These are phyloP conservation scores for Lepidium campestre DNA, from an alignment of 441 rosid species.

Conservation along the genomic window DNA sequence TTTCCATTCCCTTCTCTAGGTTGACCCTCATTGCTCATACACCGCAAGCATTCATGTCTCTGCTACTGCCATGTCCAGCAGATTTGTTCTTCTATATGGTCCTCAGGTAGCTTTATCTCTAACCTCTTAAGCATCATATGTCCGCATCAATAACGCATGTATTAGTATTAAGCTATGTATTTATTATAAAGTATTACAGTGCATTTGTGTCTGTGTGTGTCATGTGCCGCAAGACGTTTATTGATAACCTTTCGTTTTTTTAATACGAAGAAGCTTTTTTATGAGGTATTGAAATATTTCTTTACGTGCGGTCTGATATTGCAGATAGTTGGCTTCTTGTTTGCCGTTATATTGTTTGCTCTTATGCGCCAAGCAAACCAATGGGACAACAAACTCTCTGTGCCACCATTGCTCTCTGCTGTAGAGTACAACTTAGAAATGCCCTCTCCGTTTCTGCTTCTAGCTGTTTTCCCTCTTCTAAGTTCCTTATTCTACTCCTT, in stretches of 20 bases:
- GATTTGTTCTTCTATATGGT: constrained; percentile 71
- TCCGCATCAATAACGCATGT: not conserved
- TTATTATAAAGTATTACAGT: not conserved
- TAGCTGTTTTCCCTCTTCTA: constrained; percentile 54
- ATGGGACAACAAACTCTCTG: constrained; percentile 62
- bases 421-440: constrained; percentile 76
- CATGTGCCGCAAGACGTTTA: not conserved
- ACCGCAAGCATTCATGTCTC: constrained; percentile 59
- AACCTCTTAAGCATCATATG: constrained; percentile 1
- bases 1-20: constrained; percentile 42
- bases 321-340: constrained; percentile 32
- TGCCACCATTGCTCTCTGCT: constrained; percentile 71
- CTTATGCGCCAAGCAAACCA: constrained; percentile 80
- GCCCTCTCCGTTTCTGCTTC: constrained; percentile 63
- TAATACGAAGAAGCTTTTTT: not conserved
- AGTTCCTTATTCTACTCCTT: constrained; percentile 56
- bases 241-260: constrained; percentile 1
- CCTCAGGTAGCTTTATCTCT: constrained; percentile 53
- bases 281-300: constrained; percentile 14
- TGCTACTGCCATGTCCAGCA: constrained; percentile 60
- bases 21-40: constrained; percentile 96
- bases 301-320: constrained; percentile 12
- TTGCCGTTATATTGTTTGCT: constrained; percentile 73
- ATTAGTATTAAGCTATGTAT: not conserved
- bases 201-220: not conserved